Evolutionary conservation across 139 green algal genomes (phyloP).

Genomic region (Coelastrella sp.): DNA sequence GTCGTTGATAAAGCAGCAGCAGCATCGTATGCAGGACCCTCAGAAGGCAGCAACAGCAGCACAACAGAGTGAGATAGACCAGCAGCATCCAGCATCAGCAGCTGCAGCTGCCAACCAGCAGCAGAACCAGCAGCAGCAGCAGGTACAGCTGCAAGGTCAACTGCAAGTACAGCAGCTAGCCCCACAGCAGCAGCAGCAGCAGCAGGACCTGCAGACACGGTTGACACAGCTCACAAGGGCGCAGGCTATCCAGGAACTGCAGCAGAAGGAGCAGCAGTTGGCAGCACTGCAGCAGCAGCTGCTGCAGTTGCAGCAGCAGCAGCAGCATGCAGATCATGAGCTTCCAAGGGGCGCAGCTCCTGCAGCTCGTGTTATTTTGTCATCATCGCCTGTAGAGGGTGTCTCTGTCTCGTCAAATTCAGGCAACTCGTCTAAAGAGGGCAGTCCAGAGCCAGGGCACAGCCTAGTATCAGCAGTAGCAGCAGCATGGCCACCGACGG

Average conservation of each 20-base stretch:
- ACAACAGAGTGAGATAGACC: neutral
- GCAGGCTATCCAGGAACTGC: neutral
- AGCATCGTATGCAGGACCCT: too few species aligned
- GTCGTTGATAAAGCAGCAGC: too few species aligned
- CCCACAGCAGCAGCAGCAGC: neutral
- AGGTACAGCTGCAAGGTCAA: neutral
- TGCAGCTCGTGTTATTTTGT: neutral
- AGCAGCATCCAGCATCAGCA: neutral
- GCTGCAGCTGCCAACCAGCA: neutral
- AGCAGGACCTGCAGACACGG: neutral
- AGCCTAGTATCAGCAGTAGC: neutral
- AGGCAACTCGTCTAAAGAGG: neutral
- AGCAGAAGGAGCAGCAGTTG: neutral
- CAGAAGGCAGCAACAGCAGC: too few species aligned
- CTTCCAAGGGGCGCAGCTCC: neutral
- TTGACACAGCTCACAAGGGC: neutral
- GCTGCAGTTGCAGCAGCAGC: conserved; percentile 3
- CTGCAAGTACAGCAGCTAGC: neutral
- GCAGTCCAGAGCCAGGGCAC: neutral
- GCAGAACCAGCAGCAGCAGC: neutral
- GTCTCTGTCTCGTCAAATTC: too few species aligned
- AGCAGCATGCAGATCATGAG: neutral
- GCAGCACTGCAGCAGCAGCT: neutral
- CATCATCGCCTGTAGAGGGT: too few species aligned
- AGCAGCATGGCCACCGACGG: conserved; percentile 18